phyloP scores from a whole-genome alignment of 73 alveolate species.

The Loxodes magnus region DNA sequence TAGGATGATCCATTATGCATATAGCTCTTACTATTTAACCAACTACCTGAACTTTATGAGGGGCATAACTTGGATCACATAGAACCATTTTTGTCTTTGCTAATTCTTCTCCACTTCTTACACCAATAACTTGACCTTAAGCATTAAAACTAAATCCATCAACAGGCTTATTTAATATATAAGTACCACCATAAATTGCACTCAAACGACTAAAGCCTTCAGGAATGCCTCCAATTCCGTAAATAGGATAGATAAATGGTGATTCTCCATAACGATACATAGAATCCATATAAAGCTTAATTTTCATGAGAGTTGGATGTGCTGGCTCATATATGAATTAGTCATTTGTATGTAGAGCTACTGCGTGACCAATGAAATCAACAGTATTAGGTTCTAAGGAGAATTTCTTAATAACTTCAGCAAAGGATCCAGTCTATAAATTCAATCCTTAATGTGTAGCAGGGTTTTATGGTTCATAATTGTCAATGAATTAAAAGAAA shows the following conservation, averaged over 20 bases:
- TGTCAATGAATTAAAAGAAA: constrained; percentile 80
- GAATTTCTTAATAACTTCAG: constrained; percentile 44
- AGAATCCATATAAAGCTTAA: constrained; percentile 50
- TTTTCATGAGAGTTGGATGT: constrained; percentile 27
- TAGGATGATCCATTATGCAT: constrained; percentile 61
- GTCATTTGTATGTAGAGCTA: constrained; percentile 81
- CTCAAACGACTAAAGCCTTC: constrained; percentile 94
- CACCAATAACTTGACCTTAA: constrained; percentile 58
- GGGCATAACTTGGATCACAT: constrained; percentile 96
- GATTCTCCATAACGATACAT: constrained; percentile 67
- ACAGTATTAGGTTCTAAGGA: constrained; percentile 87
- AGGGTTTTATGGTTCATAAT: constrained; percentile 58
- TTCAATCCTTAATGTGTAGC: constrained; percentile 32
- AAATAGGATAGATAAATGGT: constrained; percentile 98
- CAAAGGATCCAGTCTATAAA: constrained; percentile 12
- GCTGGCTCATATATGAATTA: constrained; percentile 52
- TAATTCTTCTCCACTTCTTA: constrained; percentile 10
- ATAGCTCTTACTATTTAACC: constrained; percentile 58
- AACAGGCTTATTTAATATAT: constrained; percentile 87
- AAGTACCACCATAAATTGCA: constrained; percentile 96
- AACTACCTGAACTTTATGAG: constrained; percentile 35
- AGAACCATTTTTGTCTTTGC: constrained; percentile 78
- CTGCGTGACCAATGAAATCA: constrained; percentile 98
- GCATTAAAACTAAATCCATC: constrained; percentile 83
- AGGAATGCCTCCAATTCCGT: constrained; percentile 96